These are phyloP conservation scores for Amauroascus niger DNA, from an alignment of 2,329 filamentous ascomycete genomes.

Conservation along the genomic window DNA sequence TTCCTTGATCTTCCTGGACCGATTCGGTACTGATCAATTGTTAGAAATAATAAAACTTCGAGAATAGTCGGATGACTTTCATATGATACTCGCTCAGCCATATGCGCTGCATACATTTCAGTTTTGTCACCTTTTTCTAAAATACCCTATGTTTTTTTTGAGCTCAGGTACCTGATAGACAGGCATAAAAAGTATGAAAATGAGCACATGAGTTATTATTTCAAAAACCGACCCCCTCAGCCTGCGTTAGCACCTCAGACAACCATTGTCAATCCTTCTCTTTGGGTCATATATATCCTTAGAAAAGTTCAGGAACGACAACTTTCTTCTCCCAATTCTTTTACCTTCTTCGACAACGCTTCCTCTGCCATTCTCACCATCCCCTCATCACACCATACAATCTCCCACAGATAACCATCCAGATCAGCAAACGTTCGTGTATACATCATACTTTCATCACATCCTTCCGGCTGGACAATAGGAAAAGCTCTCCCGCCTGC, in stretches of 20 bases:
- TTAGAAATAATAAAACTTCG: constrained; percentile 14
- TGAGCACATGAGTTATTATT: background rate
- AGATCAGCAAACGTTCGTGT: constrained; percentile 1
- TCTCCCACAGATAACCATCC: constrained; percentile 11
- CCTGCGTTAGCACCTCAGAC: background rate
- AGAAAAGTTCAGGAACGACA: background rate
- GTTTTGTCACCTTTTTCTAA: background rate
- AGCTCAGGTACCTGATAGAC: constrained; percentile 2
- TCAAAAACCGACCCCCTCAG: background rate
- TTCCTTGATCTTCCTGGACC: background rate
- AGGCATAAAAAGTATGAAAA: background rate
- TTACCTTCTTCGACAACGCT: background rate
- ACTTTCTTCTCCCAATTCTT: background rate
- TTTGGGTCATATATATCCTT: background rate
- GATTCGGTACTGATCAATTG: background rate
- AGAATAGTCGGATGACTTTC: constrained; percentile 5
- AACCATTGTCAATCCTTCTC: background rate
- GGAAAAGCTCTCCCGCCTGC: constrained; percentile 4
- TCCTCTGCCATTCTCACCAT: background rate
- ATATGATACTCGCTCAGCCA: background rate
- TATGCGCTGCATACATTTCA: background rate
- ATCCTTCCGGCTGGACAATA: background rate
- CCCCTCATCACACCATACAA: constrained; percentile 1
- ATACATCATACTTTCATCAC: constrained; percentile 6
- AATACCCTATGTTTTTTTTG: background rate